Evolutionary conservation across 768 basidiomycete species (phyloP), one percentile per base, ranked within the genome.

Genomic region (Daedaleopsis nitida): DNA sequence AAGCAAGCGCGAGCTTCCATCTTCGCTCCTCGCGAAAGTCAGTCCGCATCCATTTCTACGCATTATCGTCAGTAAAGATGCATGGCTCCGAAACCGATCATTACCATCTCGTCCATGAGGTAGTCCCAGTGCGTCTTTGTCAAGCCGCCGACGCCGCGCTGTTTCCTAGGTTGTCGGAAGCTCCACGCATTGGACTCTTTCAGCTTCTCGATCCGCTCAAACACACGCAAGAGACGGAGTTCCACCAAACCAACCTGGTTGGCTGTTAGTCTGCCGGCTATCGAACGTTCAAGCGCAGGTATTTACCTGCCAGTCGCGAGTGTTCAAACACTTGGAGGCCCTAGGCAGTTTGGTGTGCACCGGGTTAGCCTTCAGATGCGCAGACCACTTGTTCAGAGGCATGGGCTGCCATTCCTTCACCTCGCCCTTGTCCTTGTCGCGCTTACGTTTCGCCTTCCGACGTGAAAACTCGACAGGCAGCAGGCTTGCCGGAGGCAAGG

Each of bases 51-150:
- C 97, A 99, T 84, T 90, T 93, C 96, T 95, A 65, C 52, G 42
- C 49, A 12, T 58, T 8, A 44, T 27, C 44, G 50, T 60, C 37
- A 45, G 52, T 34, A 42, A 11, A 17, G 43, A n/a, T 19, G 48
- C 47, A 65, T 13, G 19, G 34, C 6, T 17, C 68, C 35, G 45
- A 17, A 43, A 27, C 55, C 38, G 17, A 39, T 24, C 32, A 77
- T 83, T 66, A 92, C 94, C 94, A 98, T 94, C 75, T 99, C 97
- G 62, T 98, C 96, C 73, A 99, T 75, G 37, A 99, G 79, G 74
- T 95, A 91, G 72, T 98, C 97, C 94, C 94, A 96, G 69, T 98
- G 94, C 0, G 89, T 86, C 75, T 96, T 97, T 2, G 80, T 77
- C 52, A 88, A 66, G 1, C 87, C 86, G 21, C 88, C 86, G 17